Base-by-base conservation (phyloP, 208 protist genomes). In the Trypanosomatidae sp. region DNA sequence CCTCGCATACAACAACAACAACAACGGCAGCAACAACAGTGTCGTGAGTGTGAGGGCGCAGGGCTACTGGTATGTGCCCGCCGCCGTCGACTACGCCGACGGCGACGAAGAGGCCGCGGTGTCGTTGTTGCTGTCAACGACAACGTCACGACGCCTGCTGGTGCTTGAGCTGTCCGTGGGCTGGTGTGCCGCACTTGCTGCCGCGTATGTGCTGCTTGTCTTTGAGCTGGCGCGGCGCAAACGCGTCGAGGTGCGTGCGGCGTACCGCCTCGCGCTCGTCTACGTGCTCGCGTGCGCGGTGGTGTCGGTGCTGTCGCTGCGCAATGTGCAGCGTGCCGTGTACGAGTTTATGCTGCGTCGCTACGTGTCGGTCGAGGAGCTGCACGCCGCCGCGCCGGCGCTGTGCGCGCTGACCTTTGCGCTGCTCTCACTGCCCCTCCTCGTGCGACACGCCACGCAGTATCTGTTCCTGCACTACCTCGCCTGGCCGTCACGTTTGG, bases 281-380 rank as follows among this genome's bases (percentile, higher is more conserved):
- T 81, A 75, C 55, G 28, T 62, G 13, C n/a, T 67, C 11, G 37
- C 61, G 4, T 46, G 61, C 16, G 27, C 64, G 15, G 20, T 61
- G 2, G 26, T 81, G 8, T 59, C 70, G 16, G 24, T 71, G 40
- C 61, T 60, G 30, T 87, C 83, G 7, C 50, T 75, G 25, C 71
- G 75, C 20, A 92, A 85, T 41, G 66, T 84, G 40, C 83, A 92
- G 57, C 71, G 77, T 1, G 71, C 77, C 4, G 61, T 66, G 25
- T 92, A 78, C 56, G 83, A 92, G 58, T 73, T 87, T 42, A 16
- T 86, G 32, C 84, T 72, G n/a, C 73, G 77, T 48, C 80, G 69
- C 57, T 84, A 70, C 58, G 58, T 88, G 4, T 23, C 61, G 8
- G 48, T 60, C 26, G 32, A 61, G 32, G 74, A 83, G 56, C 61